Percentiles rank a stretch among this genome's conserved stretches.
These are phyloP conservation scores for Quercus ilex DNA, from an alignment of 306 rosid species.

Conservation along the genomic window DNA sequence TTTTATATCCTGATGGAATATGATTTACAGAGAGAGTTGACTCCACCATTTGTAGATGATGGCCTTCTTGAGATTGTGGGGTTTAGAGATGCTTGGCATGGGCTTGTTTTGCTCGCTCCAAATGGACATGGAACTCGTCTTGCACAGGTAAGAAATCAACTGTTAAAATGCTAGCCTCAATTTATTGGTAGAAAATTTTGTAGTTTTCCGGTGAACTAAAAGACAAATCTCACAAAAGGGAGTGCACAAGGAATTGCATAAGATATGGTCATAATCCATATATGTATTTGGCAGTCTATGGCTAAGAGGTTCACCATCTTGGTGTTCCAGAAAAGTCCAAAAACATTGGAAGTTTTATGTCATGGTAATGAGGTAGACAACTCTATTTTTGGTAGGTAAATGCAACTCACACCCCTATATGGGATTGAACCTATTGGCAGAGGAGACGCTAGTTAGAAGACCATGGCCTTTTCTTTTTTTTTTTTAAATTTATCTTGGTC, in stretches of 20 bases:
- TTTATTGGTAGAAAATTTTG: not conserved
- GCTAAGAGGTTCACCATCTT: not conserved
- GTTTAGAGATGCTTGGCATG: constrained; percentile 97
- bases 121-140: constrained; percentile 98
- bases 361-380: not conserved
- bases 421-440: not conserved
- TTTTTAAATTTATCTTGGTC: not conserved
- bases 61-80: constrained; percentile 91
- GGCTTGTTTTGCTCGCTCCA: constrained; percentile 87
- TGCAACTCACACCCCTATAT: not conserved
- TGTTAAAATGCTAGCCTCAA: not conserved
- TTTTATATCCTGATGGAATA: constrained; percentile 16
- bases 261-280: not conserved
- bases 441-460: too few species aligned
- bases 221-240: not conserved
- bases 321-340: not conserved
- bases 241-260: not conserved
- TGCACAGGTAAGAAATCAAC: constrained; percentile 66
- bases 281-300: not conserved
- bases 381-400: not conserved
- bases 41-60: constrained; percentile 86
- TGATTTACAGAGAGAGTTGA: constrained; percentile 59
- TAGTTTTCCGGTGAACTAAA: not conserved
- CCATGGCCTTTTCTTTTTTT: not conserved
- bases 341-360: not conserved